Evolutionary conservation across 83 land plant species (phyloP), one percentile per base, ranked within the genome.

Genomic region (Thuja plicata): DNA sequence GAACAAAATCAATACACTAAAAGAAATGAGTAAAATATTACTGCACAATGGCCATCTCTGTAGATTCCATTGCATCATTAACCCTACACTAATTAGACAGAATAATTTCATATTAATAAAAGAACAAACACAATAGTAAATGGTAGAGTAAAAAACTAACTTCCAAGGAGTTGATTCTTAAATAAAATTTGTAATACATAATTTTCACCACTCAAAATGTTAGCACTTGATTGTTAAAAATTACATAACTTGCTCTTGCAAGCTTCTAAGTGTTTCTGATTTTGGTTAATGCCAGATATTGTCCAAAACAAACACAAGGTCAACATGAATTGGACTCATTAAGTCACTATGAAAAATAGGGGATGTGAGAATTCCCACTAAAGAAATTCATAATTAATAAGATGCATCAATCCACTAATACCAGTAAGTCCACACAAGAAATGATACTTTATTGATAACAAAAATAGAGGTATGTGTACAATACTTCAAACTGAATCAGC

Each of bases 21-120:
- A 24, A 8, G 48, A 19, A 45, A n/a, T 38, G 24, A 41, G 19
- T 71, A 62, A 60, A 82, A 57, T 52, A 91, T 89, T 89, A 91
- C 92, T 88, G 78, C 37, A 91, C 84, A 38, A 10, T 21, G n/a
- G 92, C 92, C 92, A 91, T 89, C 70, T 89, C 91, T 41, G 88
- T 86, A 5, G 92, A 89, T 41, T 91, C 92, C 21, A 81, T 37
- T 24, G 89, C 81, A 78, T 91, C 92, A 82, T 91, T 88, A n/a
- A n/a, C n/a, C n/a, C n/a, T n/a, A n/a, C n/a, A n/a, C n/a, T n/a
- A n/a, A n/a, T n/a, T n/a, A n/a, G 30, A 91, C 91, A 91, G 91
- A 89, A 55, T 76, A 34, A 38, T 24, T 78, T 78, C 32, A 78
- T 38, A 50, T 34, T 66, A 46, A 62, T 30, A 86, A 10, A 90